Percentiles rank a stretch among this genome's conserved stretches.
Evolutionary conservation across 371 early-diverging fungal species (phyloP).

Genomic region (Rhizopus stolonifer): DNA sequence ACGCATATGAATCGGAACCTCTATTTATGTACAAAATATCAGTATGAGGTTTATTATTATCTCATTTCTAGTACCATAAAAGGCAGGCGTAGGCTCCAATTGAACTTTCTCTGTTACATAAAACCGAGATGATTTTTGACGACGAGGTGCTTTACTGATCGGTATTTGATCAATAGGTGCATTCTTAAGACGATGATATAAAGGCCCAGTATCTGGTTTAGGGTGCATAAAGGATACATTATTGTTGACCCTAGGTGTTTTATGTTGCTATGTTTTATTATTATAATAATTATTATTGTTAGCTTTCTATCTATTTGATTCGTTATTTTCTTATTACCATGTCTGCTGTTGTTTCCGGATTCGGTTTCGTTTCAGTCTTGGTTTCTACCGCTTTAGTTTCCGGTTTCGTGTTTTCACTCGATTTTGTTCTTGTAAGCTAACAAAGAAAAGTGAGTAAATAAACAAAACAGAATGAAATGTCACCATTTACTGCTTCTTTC

Average conservation of each 20-base stretch:
- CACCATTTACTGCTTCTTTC: slow-evolving; percentile 35
- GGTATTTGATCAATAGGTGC: slow-evolving; percentile 79
- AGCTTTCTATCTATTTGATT: not conserved
- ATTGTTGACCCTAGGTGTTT: slow-evolving; percentile 5
- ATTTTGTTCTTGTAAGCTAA: slow-evolving; percentile 33
- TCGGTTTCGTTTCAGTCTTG: slow-evolving; percentile 1
- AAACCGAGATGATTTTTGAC: slow-evolving; percentile 83
- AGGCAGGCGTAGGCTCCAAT: slow-evolving; percentile 69
- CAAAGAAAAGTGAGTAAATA: not conserved
- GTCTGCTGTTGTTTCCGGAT: slow-evolving; percentile 10
- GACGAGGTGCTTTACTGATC: slow-evolving; percentile 76
- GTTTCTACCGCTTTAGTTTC: not conserved
- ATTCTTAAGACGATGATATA: slow-evolving; percentile 70
- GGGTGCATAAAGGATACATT: slow-evolving; percentile 26
- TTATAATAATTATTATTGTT: not conserved
- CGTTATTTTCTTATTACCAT: too few species aligned
- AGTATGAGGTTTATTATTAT: not conserved
- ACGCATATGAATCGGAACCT: slow-evolving; percentile 71
- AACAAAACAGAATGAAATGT: slow-evolving; percentile 8
- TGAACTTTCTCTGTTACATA: slow-evolving; percentile 79
- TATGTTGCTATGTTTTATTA: slow-evolving; percentile 4
- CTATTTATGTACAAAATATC: slow-evolving; percentile 42
- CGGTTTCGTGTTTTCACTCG: slow-evolving; percentile 7
- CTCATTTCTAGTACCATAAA: slow-evolving; percentile 60
- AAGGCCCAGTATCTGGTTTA: slow-evolving; percentile 70